Conservation (phyloP, 2,329 filamentous ascomycete species). For the Epichloe amarillans region DNA sequence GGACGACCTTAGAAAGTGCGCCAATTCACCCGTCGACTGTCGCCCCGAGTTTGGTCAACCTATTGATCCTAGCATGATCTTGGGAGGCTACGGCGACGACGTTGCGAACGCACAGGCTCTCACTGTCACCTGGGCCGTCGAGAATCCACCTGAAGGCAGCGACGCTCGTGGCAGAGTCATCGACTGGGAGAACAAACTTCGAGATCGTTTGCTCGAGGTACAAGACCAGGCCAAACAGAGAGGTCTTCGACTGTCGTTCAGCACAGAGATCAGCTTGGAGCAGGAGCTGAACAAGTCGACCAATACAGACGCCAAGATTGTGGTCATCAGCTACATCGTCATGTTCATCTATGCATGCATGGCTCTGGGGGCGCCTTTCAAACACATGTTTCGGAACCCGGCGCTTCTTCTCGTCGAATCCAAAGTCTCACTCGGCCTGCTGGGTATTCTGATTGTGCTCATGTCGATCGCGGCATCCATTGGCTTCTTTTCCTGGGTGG, state of each 20-base stretch:
- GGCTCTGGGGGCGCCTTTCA: constrained; percentile 74
- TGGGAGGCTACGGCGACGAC: constrained; percentile 64
- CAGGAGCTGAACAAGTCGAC: constrained; percentile 95
- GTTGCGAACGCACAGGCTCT: constrained; percentile 65
- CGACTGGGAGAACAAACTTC: constrained; percentile 78
- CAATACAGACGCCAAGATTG: constrained; percentile 95
- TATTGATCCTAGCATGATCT: constrained; percentile 68
- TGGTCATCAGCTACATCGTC: constrained; percentile 91
- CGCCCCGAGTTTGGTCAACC: constrained; percentile 83
- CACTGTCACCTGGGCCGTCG: constrained; percentile 89
- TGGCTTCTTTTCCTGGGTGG: constrained; percentile 81
- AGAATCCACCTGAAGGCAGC: constrained; percentile 67
- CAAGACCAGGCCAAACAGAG: constrained; percentile 66
- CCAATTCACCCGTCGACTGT: constrained; percentile 68
- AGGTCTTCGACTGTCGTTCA: constrained; percentile 83
- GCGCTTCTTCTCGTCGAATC: constrained; percentile 81
- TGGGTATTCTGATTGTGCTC: constrained; percentile 86
- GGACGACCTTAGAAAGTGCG: constrained; percentile 57
- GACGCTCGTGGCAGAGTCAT: constrained; percentile 58
- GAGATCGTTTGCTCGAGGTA: constrained; percentile 58
- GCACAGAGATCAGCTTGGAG: constrained; percentile 86
- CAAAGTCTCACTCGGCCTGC: constrained; percentile 90
- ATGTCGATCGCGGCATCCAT: constrained; percentile 97
- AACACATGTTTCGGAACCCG: constrained; percentile 68
- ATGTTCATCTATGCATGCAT: constrained; percentile 98